Evolutionary conservation across 139 green algal species (phyloP).

Genomic region (Chlorella vulgaris): DNA sequence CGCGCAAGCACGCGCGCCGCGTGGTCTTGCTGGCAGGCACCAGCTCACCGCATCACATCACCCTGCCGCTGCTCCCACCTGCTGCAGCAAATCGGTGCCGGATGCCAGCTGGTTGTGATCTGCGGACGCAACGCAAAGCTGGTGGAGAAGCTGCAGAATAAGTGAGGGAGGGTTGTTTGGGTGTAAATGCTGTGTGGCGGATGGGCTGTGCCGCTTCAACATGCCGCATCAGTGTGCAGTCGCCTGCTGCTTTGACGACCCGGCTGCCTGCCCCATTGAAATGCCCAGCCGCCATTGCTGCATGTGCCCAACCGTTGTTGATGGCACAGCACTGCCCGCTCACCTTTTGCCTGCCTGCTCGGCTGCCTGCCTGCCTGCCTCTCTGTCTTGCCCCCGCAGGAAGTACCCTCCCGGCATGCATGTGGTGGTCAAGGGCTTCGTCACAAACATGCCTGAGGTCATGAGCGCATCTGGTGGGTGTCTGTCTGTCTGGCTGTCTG

Average conservation of each 20-base stretch:
- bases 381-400: neutral
- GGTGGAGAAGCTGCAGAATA: constrained; percentile 58
- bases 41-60: neutral
- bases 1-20: no score
- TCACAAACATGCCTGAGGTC: constrained; percentile 94
- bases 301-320: no score
- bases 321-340: neutral
- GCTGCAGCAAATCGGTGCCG: constrained; percentile 15
- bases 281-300: no score
- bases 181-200: neutral
- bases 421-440: constrained; percentile 79
- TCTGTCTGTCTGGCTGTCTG: neutral
- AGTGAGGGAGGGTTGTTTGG: neutral
- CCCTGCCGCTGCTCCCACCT: neutral
- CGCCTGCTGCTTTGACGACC: no score
- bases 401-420: constrained; percentile 38
- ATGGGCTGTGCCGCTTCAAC: no score
- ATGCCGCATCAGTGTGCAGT: no score
- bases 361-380: neutral
- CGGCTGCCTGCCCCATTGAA: no score
- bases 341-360: no score
- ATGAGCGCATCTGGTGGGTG: constrained; percentile 77
- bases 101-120: constrained; percentile 87
- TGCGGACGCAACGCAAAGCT: constrained; percentile 93
- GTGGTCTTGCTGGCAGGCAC: no score